These are phyloP conservation scores for Gastrolobium villosum DNA, from an alignment of 306 rosid genomes.

Conservation along the genomic window DNA sequence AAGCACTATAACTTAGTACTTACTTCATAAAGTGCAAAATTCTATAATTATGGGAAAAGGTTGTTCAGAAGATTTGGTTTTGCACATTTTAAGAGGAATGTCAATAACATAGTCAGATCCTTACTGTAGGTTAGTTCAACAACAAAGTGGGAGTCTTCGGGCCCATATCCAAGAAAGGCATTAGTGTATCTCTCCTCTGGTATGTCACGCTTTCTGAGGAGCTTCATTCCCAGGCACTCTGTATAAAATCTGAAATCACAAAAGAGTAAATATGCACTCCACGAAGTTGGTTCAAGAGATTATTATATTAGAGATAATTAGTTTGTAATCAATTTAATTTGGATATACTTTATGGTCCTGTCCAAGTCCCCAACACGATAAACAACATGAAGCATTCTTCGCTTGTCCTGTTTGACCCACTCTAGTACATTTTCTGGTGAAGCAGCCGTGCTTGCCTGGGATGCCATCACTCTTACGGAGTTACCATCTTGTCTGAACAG, in stretches of 20 bases:
- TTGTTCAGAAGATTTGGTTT: slow-evolving; percentile 17
- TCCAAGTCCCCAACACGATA: slow-evolving; percentile 97
- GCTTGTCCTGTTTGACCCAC: slow-evolving; percentile 92
- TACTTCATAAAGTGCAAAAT: slow-evolving; percentile 34
- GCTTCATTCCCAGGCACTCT: slow-evolving; percentile 97
- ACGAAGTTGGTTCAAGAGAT: slow-evolving; percentile 7
- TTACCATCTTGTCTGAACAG: slow-evolving; percentile 62
- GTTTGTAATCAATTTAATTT: not conserved
- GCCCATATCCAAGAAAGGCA: slow-evolving; percentile 98
- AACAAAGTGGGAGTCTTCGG: slow-evolving; percentile 96
- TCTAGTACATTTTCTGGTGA: slow-evolving; percentile 82
- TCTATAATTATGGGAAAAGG: slow-evolving; percentile 7
- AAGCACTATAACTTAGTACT: slow-evolving; percentile 34
- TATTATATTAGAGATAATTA: slow-evolving; percentile 19
- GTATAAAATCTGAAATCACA: slow-evolving; percentile 87
- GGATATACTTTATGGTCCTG: slow-evolving; percentile 85
- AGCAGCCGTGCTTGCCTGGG: slow-evolving; percentile 74
- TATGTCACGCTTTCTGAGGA: slow-evolving; percentile 94
- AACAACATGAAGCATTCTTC: slow-evolving; percentile 93
- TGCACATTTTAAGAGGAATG: slow-evolving; percentile 28
- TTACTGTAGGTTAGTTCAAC: slow-evolving; percentile 96
- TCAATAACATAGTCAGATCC: slow-evolving; percentile 47
- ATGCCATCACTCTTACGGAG: slow-evolving; percentile 52
- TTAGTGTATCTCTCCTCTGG: slow-evolving; percentile 97
- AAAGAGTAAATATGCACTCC: slow-evolving; percentile 35